Conservation (phyloP, 2,329 filamentous ascomycete genomes). For the Neonectria hederae region DNA sequence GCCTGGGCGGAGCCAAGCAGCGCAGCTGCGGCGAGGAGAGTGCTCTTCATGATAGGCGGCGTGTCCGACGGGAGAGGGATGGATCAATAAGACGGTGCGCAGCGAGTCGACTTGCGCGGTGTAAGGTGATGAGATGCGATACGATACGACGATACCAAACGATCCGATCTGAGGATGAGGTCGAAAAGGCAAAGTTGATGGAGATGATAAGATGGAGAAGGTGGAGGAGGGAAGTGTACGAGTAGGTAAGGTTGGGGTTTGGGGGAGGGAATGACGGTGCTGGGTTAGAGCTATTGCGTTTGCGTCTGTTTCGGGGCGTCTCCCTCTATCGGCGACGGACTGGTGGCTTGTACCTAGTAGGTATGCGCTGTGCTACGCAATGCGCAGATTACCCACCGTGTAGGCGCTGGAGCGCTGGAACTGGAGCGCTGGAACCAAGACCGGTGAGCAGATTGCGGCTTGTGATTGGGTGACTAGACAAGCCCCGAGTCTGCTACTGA, state of each 20-base stretch:
- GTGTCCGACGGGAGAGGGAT: conserved; percentile 7
- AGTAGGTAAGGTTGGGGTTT: conserved; percentile 7
- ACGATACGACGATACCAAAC: conserved; percentile 14
- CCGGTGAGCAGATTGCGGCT: not conserved
- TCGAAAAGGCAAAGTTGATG: conserved; percentile 21
- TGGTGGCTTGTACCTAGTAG: conserved; percentile 5
- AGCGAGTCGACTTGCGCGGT: conserved; percentile 1
- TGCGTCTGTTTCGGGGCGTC: conserved; percentile 37
- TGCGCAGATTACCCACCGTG: not conserved
- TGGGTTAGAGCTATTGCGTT: conserved; percentile 40
- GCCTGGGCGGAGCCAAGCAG: conserved; percentile 86
- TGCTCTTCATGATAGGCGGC: conserved; percentile 80
- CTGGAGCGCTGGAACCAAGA: not conserved
- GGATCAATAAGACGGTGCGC: conserved; percentile 12
- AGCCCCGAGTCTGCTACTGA: conserved; percentile 3
- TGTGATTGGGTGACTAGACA: conserved; percentile 20
- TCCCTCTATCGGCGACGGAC: conserved; percentile 35
- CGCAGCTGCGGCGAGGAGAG: conserved; percentile 80
- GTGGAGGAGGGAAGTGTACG: conserved; percentile 32
- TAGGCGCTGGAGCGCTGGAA: not conserved
- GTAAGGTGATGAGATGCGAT: conserved; percentile 11
- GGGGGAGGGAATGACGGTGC: conserved; percentile 37
- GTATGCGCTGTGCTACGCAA: conserved; percentile 5
- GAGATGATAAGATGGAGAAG: conserved; percentile 21
- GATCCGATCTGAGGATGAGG: conserved; percentile 24